A percentile compares a stretch with the other conserved stretches of the same genome.
These are phyloP conservation scores for Triadica sebifera DNA, from an alignment of 345 rosid species.

Conservation along the genomic window DNA sequence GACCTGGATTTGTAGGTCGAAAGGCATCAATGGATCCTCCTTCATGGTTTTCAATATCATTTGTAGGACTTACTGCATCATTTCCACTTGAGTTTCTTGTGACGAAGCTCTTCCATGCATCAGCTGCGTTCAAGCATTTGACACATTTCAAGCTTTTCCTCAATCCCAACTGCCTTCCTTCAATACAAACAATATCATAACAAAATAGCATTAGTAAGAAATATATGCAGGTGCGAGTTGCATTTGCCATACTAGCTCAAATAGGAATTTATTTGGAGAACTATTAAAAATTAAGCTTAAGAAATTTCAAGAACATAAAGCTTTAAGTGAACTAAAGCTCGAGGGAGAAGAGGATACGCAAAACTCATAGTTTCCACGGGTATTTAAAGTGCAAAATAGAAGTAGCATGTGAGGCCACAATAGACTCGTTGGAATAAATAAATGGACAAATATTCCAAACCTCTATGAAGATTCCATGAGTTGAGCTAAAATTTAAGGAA, in stretches of 20 bases:
- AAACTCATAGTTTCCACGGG: background rate
- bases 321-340: background rate
- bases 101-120: background rate
- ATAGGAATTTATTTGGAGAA: no score
- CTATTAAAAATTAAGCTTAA: no score
- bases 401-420: slow-evolving; percentile 24
- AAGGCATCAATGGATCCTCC: slow-evolving; percentile 19
- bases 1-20: slow-evolving; percentile 26
- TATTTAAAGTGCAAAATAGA: slow-evolving; percentile 7
- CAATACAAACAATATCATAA: slow-evolving; percentile 33
- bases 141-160: slow-evolving; percentile 12
- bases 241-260: slow-evolving; percentile 35
- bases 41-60: background rate
- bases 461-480: slow-evolving; percentile 37
- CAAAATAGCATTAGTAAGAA: slow-evolving; percentile 43
- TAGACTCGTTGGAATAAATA: background rate
- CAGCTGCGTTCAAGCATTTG: slow-evolving; percentile 13
- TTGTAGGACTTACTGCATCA: background rate
- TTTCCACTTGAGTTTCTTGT: background rate
- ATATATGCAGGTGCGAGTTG: slow-evolving; percentile 28
- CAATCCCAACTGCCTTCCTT: slow-evolving; percentile 40
- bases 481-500: background rate
- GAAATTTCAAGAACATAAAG: background rate
- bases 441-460: slow-evolving; percentile 20
- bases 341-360: background rate